phyloP scores from a whole-genome alignment of 2,329 filamentous ascomycete genomes.

The Magnaporthales sp. region DNA sequence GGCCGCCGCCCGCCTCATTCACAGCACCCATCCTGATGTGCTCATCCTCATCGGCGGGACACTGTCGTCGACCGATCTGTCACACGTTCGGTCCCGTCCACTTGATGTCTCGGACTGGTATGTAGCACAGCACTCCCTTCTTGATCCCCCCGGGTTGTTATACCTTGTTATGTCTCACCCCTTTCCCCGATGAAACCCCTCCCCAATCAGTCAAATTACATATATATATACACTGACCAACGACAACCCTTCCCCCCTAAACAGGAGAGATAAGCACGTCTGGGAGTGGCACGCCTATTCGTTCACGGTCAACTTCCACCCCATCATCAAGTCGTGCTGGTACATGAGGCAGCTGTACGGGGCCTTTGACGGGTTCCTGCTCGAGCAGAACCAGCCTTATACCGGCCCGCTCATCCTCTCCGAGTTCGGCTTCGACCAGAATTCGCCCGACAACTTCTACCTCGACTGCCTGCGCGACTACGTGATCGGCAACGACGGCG shows the following conservation, averaged over 20 bases:
- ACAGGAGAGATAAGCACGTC: slow-evolving; percentile 37
- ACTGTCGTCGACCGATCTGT: slow-evolving; percentile 44
- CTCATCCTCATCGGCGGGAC: slow-evolving; percentile 47
- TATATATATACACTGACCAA: background rate
- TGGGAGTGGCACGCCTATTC: slow-evolving; percentile 53
- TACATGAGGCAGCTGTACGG: slow-evolving; percentile 35
- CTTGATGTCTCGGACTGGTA: slow-evolving; percentile 36
- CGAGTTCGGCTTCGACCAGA: slow-evolving; percentile 48
- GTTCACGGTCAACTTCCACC: slow-evolving; percentile 40
- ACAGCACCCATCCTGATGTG: slow-evolving; percentile 40
- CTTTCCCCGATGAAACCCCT: background rate
- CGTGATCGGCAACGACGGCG: slow-evolving; percentile 45
- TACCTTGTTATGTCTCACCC: background rate
- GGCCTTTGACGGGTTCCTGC: slow-evolving; percentile 39
- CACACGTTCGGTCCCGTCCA: slow-evolving; percentile 26
- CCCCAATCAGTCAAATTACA: background rate
- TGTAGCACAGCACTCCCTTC: background rate
- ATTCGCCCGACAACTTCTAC: slow-evolving; percentile 35
- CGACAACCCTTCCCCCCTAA: background rate
- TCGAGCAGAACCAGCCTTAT: slow-evolving; percentile 34
- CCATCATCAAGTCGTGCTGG: slow-evolving; percentile 32
- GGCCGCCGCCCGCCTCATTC: slow-evolving; percentile 37
- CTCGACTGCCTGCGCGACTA: slow-evolving; percentile 43
- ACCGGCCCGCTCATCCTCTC: slow-evolving; percentile 48
- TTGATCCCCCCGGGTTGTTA: background rate